Conservation (phyloP, 164 flowering plant genomes). For the Saururus chinensis region DNA sequence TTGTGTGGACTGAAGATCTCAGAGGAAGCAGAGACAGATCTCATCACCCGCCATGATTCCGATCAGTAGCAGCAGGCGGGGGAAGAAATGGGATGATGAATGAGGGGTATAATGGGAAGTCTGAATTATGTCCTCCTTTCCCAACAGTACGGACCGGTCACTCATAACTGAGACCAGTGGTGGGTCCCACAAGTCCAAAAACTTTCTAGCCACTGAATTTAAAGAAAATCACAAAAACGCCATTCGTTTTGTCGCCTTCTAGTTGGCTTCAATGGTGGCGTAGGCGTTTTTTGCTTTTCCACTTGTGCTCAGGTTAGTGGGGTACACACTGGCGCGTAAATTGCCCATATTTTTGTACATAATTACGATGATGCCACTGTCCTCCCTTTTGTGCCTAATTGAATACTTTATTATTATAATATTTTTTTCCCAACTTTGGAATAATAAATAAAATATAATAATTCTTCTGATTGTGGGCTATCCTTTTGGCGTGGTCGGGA, state of each 20-base stretch:
- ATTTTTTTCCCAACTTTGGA: neutral
- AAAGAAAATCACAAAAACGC: neutral
- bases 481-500: conserved; percentile 1
- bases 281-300: neutral
- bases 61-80: neutral
- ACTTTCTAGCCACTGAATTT: neutral
- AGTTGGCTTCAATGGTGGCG: neutral
- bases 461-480: neutral
- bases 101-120: neutral
- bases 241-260: neutral
- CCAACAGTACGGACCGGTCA: too few relatives aligned
- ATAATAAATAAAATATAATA: neutral
- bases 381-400: neutral
- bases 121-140: too few relatives aligned
- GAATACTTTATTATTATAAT: neutral
- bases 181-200: neutral
- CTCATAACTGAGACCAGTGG: too few relatives aligned
- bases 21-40: neutral
- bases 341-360: neutral
- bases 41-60: neutral
- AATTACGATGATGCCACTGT: neutral
- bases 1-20: neutral
- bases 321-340: neutral
- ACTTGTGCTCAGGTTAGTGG: neutral
- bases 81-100: neutral